Conservation (phyloP, 2,329 filamentous ascomycete genomes). For the Lecanoromycetidae sp. region DNA sequence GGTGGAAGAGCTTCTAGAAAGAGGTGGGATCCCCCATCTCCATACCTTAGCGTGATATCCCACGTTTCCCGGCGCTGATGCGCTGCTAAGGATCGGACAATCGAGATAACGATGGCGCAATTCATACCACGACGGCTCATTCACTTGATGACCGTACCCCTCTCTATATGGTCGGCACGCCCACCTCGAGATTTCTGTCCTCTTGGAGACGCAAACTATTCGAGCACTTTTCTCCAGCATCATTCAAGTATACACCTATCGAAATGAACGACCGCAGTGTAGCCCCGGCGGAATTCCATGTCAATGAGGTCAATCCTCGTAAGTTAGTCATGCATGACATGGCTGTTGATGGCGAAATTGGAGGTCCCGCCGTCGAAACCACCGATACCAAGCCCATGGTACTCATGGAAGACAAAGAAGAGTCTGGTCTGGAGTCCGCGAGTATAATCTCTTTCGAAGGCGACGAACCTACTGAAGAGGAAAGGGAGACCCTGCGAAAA, state of each 20-base stretch:
- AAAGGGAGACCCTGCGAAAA: constrained; percentile 40
- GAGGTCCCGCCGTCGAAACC: not conserved
- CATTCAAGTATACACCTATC: constrained; percentile 5
- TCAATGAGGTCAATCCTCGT: not conserved
- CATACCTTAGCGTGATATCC: not conserved
- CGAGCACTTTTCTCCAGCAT: constrained; percentile 1
- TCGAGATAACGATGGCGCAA: not conserved
- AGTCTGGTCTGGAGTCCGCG: not conserved
- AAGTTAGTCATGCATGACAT: not conserved
- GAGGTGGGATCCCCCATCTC: not conserved
- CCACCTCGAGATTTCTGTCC: not conserved
- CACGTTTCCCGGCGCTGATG: constrained; percentile 1
- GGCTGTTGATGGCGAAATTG: constrained; percentile 3
- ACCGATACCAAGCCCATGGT: not conserved
- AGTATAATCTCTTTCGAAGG: constrained; percentile 4
- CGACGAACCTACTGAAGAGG: constrained; percentile 33
- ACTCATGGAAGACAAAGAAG: not conserved
- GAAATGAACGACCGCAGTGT: constrained; percentile 8
- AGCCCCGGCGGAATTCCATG: not conserved
- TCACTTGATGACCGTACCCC: not conserved
- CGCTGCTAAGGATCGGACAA: not conserved
- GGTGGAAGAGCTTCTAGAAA: not conserved
- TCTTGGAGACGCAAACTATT: not conserved
- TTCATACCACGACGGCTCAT: not conserved
- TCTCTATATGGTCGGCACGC: not conserved